Base-by-base conservation (phyloP, 31 red algal genomes). In the Odonthalia washingtoniensis region DNA sequence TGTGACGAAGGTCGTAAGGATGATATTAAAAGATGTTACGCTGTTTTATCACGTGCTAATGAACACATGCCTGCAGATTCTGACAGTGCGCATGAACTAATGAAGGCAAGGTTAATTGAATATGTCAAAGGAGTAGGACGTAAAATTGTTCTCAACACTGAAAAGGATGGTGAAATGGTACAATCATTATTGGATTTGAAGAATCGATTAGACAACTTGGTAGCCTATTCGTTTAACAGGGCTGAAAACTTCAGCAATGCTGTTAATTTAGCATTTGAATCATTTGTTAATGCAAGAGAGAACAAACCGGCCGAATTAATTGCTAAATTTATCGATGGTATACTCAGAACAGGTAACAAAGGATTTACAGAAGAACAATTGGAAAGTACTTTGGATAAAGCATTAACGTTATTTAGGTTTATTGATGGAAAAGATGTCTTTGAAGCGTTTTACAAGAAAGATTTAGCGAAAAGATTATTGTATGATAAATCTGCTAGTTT, bases 371-470 rank as follows among this genome's bases (percentile, higher is more conserved):
- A 99, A 79, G 94, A 95, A 66, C 92, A 99, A 73, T 69, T 99
- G 24, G 90, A 95, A 37, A 86, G 64, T 26, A 95, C 85, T 0
- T 87, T 99, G 36, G 91, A 94, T 32, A 88, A 83, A 72, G 89
- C 94, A 33, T 87, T 99, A 31, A 86, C 84, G 6, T 87, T 99
- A 14, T 99, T 99, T 74, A 89, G 97, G 32, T 95, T 91, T 64
- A 96, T 99, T 34, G 91, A 96, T 64, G 97, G 97, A 21, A 99
- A 99, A 70, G 98, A 99, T 81, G 89, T 96, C 17, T 99, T 99
- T 76, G 95, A 97, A 70, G 98, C 95, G 35, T 99, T 97, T 80
- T 99, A 95, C 86, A 97, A 99, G 83, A 99, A 95, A 42, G 93
- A 99, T 62, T 89, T 99, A 43, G 92, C 98, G 6, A 96, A 99